A percentile compares a stretch with the other conserved stretches of the same genome.
These are phyloP conservation scores for Ananas comosus DNA, from an alignment of 176 grass and related monocot genomes.

Conservation along the genomic window DNA sequence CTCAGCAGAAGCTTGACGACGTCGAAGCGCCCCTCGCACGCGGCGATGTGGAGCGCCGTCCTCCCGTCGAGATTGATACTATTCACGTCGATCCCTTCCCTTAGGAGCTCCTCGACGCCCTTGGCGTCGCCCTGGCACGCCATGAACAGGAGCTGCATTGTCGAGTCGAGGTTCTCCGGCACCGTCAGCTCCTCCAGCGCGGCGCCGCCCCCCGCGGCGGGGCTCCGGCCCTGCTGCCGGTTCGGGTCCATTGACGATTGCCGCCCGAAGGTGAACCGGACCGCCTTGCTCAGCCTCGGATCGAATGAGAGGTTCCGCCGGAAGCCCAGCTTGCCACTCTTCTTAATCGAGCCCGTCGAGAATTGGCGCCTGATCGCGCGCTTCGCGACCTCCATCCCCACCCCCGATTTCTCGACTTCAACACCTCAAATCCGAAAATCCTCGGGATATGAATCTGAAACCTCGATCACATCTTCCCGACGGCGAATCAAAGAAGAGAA, in stretches of 20 bases:
- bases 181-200: conserved; percentile 45
- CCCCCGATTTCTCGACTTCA: neutral
- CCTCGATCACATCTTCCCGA: too few relatives aligned
- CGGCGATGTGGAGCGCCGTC: conserved; percentile 87
- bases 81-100: conserved; percentile 70
- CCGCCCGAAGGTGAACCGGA: conserved; percentile 62
- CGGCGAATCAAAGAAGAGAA: too few relatives aligned
- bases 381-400: conserved; percentile 38
- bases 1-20: conserved; percentile 63
- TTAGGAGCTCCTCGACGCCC: conserved; percentile 50
- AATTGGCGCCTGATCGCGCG: conserved; percentile 61
- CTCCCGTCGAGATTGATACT: conserved; percentile 95
- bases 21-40: conserved; percentile 58
- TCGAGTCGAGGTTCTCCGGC: conserved; percentile 73
- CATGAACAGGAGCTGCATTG: conserved; percentile 92
- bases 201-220: conserved; percentile 34
- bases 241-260: conserved; percentile 93
- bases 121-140: conserved; percentile 68
- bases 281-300: conserved; percentile 30
- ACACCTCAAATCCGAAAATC: neutral
- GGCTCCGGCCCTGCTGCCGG: conserved; percentile 43
- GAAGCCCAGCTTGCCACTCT: conserved; percentile 39
- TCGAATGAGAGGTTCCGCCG: conserved; percentile 57
- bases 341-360: conserved; percentile 53
- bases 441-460: too few relatives aligned